Conservation (phyloP, 306 rosid genomes). For the Dalbergia oliveri region DNA sequence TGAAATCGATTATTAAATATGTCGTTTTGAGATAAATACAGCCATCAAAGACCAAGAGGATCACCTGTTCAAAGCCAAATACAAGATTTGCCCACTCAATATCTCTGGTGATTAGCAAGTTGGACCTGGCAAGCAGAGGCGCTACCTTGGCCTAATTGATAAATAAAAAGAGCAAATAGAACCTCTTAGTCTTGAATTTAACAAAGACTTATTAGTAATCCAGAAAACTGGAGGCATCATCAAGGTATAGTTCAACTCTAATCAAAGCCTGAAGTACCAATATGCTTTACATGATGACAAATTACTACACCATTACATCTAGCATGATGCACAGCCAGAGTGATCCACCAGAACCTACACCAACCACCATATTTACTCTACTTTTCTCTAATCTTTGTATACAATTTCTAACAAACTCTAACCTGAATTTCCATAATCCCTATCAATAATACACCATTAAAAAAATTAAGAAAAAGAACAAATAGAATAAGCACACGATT, state of each 20-base stretch:
- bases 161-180: constrained; percentile 35
- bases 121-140: constrained; percentile 95
- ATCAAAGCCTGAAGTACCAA: background rate
- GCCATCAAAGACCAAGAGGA: constrained; percentile 31
- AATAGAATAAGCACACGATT: background rate
- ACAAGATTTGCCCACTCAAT: constrained; percentile 98
- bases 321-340: constrained; percentile 14
- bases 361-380: constrained; percentile 1
- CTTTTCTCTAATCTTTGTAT: background rate
- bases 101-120: constrained; percentile 87
- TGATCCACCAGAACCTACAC: background rate
- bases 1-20: constrained; percentile 23
- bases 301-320: background rate
- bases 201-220: constrained; percentile 10
- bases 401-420: background rate
- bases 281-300: background rate
- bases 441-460: background rate
- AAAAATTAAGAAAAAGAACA: background rate
- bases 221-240: constrained; percentile 1
- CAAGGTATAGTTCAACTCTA: constrained; percentile 15
- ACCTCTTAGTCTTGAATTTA: constrained; percentile 33
- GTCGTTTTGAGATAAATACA: constrained; percentile 24
- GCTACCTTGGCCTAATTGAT: constrained; percentile 73
- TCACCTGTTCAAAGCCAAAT: constrained; percentile 93
- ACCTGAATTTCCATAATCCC: background rate